phyloP scores from a whole-genome alignment of 805 yeast genomes.

The Ogataea minuta region DNA sequence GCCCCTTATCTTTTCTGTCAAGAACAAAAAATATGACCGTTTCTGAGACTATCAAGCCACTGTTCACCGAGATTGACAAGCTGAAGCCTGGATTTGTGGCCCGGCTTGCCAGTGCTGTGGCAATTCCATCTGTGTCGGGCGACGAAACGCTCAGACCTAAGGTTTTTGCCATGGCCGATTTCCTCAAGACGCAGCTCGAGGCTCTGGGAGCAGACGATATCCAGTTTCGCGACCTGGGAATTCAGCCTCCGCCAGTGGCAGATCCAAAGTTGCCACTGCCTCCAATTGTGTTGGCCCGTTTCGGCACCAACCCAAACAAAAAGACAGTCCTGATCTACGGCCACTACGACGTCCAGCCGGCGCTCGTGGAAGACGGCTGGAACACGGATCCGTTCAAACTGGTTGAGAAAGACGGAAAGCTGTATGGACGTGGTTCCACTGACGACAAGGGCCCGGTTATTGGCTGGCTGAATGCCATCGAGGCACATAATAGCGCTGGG shows the following conservation, averaged over 20 bases:
- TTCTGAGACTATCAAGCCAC: constrained; percentile 32
- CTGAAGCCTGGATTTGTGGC: constrained; percentile 72
- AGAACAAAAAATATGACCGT: constrained; percentile 20
- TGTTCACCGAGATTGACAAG: constrained; percentile 64
- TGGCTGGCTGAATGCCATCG: constrained; percentile 92
- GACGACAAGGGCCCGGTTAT: constrained; percentile 98
- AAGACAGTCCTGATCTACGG: constrained; percentile 92
- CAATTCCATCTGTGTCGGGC: constrained; percentile 91
- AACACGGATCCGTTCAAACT: constrained; percentile 83
- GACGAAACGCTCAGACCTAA: constrained; percentile 86
- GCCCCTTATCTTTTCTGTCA: constrained; percentile 9
- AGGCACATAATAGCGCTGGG: constrained; percentile 85
- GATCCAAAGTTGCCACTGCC: constrained; percentile 73
- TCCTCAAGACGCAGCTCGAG: constrained; percentile 66
- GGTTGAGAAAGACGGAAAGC: constrained; percentile 62
- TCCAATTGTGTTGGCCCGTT: constrained; percentile 89
- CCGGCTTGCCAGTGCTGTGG: constrained; percentile 79
- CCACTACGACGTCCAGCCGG: constrained; percentile 99
- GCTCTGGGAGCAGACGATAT: constrained; percentile 79
- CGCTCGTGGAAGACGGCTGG: constrained; percentile 92
- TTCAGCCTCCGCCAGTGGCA: constrained; percentile 87
- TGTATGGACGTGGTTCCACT: constrained; percentile 92
- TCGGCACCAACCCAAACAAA: constrained; percentile 77
- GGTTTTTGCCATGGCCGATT: constrained; percentile 88
- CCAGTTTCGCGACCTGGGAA: constrained; percentile 78